phyloP scores from a whole-genome alignment of 176 grass and related monocot genomes.

The Raddia guianensis region DNA sequence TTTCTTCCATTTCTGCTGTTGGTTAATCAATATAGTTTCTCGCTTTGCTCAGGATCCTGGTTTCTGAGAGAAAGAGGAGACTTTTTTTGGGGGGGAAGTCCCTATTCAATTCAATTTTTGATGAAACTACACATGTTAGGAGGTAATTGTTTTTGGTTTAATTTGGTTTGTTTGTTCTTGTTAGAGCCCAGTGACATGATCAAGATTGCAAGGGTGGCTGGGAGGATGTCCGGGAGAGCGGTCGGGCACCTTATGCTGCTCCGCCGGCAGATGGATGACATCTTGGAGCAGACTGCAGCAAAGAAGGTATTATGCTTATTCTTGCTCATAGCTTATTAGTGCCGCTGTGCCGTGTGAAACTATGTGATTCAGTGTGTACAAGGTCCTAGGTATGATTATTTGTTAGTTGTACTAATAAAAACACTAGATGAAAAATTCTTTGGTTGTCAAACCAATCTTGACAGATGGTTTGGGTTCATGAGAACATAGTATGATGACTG shows the following conservation, averaged over 20 bases:
- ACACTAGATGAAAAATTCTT: background rate
- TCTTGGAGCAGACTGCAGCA: slow-evolving; percentile 78
- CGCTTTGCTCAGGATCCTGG: background rate
- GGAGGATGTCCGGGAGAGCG: slow-evolving; percentile 67
- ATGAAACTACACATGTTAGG: background rate
- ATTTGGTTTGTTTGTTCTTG: slow-evolving; percentile 2
- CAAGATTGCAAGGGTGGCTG: slow-evolving; percentile 69
- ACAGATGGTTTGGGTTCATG: background rate
- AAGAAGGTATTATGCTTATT: slow-evolving; percentile 52
- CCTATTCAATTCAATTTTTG: background rate
- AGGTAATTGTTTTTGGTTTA: background rate
- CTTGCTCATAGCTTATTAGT: background rate
- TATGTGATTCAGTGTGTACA: background rate
- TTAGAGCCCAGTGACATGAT: slow-evolving; percentile 80
- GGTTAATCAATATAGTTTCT: background rate
- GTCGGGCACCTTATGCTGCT: slow-evolving; percentile 71
- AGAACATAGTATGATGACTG: background rate
- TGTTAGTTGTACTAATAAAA: background rate
- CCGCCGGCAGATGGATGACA: slow-evolving; percentile 62
- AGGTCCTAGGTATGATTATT: background rate
- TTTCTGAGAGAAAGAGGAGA: background rate
- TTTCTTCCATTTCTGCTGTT: background rate
- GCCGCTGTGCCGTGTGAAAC: background rate
- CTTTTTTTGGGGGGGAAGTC: background rate
- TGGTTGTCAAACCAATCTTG: background rate